Evolutionary conservation across 106 monocot genomes (phyloP).

Genomic region (Acorus gramineus): DNA sequence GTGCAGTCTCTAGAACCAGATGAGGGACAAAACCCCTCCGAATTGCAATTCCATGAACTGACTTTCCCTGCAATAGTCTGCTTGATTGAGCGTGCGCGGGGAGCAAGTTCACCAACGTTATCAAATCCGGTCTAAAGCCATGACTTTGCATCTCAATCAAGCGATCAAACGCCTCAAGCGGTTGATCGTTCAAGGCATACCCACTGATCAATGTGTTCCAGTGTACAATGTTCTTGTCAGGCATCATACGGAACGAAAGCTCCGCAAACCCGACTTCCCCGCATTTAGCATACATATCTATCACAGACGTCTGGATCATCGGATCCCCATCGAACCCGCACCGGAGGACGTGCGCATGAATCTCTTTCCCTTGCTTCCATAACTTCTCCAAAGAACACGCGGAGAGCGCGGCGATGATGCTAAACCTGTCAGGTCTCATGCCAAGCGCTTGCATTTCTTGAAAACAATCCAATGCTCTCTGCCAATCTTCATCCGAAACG

Average conservation of each 20-base stretch:
- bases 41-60: constrained; percentile 53
- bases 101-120: constrained; percentile 66
- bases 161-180: constrained; percentile 25
- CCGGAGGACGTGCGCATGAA: constrained; percentile 48
- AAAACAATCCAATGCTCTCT: constrained; percentile 31
- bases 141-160: constrained; percentile 34
- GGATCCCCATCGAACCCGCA: constrained; percentile 27
- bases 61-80: constrained; percentile 21
- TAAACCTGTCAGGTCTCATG: constrained; percentile 26
- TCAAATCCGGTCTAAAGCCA: constrained; percentile 17
- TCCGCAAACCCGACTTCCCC: constrained; percentile 36
- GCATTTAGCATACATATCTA: constrained; percentile 85
- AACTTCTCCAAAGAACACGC: constrained; percentile 34
- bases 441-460: constrained; percentile 26
- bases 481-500: constrained; percentile 25
- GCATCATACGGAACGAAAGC: constrained; percentile 26
- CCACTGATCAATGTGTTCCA: constrained; percentile 76
- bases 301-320: constrained; percentile 40
- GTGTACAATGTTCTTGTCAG: constrained; percentile 29
- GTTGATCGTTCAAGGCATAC: constrained; percentile 38
- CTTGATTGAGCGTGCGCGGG: constrained; percentile 29
- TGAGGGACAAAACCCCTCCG: constrained; percentile 50
- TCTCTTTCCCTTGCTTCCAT: constrained; percentile 40
- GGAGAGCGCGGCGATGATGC: constrained; percentile 35
- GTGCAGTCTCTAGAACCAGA: constrained; percentile 49